A percentile compares a stretch with the other conserved stretches of the same genome.
Conservation (phyloP, 1,284 basidiomycete species). For the Fomitopsis schrenkii region DNA sequence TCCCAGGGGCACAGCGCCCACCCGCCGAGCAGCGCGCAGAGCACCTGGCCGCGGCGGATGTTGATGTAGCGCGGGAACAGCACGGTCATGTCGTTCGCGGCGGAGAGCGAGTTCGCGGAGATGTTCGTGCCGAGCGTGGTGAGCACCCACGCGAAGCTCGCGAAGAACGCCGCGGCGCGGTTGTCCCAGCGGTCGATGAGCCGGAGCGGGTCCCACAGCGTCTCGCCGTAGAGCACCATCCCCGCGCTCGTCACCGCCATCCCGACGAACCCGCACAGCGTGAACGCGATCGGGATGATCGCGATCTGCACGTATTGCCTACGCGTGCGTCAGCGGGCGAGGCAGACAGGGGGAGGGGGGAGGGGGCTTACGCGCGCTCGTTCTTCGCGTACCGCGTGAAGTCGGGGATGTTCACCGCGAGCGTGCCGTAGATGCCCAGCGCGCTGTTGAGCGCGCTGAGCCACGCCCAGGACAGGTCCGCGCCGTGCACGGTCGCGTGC, state of each 20-base stretch:
- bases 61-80: constrained; percentile 69
- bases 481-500: constrained; percentile 44
- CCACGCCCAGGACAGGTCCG: constrained; percentile 66
- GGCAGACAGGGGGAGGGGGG: background rate
- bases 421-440: constrained; percentile 59
- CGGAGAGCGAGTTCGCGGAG: constrained; percentile 71
- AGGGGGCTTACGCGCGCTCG: constrained; percentile 45
- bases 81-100: constrained; percentile 76
- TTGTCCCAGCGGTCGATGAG: constrained; percentile 71
- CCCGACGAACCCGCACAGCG: constrained; percentile 49
- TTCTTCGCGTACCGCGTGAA: constrained; percentile 67
- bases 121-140: constrained; percentile 75
- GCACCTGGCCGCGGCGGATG: constrained; percentile 69
- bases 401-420: constrained; percentile 74
- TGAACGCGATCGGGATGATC: constrained; percentile 70
- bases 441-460: constrained; percentile 67
- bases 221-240: constrained; percentile 54
- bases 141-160: constrained; percentile 61
- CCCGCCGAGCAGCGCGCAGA: constrained; percentile 70
- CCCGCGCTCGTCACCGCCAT: constrained; percentile 70
- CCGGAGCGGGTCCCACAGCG: constrained; percentile 45
- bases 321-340: background rate
- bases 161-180: constrained; percentile 77
- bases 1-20: constrained; percentile 57
- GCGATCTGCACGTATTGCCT: constrained; percentile 67